phyloP scores from a whole-genome alignment of 305 asterid species.

The Ajuga reptans region DNA sequence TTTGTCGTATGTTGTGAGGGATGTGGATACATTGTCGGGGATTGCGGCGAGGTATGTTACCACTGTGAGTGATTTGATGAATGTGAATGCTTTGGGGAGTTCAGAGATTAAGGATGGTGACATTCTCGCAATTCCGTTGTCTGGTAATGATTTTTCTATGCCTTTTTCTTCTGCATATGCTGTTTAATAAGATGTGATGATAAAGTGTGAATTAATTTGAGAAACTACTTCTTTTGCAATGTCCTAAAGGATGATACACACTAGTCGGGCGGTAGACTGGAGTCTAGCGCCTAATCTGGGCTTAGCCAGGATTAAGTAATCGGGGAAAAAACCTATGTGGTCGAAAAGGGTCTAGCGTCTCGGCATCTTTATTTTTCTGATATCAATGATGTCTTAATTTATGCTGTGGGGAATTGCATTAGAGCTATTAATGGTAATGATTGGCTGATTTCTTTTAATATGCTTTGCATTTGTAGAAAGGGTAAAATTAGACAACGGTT shows the following conservation, averaged over 20 bases:
- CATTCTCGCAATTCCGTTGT: constrained; percentile 81
- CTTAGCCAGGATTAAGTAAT: no score
- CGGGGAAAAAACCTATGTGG: no score
- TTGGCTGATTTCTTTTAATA: not conserved
- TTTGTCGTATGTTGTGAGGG: constrained; percentile 68
- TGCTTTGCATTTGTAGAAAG: not conserved
- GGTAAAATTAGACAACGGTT: not conserved
- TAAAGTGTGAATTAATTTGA: not conserved
- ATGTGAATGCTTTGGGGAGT: constrained; percentile 61
- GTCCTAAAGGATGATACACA: no score
- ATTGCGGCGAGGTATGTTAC: constrained; percentile 62
- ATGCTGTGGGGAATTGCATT: not conserved
- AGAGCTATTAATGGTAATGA: not conserved
- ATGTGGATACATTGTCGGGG: constrained; percentile 61
- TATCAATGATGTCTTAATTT: not conserved
- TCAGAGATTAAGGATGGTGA: constrained; percentile 68
- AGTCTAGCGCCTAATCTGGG: no score
- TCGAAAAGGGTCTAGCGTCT: no score
- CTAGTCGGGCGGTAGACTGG: no score
- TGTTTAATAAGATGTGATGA: not conserved
- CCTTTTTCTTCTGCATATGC: not conserved
- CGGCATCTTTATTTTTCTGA: not conserved
- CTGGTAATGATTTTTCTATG: constrained; percentile 43
- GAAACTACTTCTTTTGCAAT: not conserved
- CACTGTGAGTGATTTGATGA: constrained; percentile 79